Evolutionary conservation across 2,329 filamentous ascomycete genomes (phyloP).

Genomic region (Aaosphaeria pasadenensis): DNA sequence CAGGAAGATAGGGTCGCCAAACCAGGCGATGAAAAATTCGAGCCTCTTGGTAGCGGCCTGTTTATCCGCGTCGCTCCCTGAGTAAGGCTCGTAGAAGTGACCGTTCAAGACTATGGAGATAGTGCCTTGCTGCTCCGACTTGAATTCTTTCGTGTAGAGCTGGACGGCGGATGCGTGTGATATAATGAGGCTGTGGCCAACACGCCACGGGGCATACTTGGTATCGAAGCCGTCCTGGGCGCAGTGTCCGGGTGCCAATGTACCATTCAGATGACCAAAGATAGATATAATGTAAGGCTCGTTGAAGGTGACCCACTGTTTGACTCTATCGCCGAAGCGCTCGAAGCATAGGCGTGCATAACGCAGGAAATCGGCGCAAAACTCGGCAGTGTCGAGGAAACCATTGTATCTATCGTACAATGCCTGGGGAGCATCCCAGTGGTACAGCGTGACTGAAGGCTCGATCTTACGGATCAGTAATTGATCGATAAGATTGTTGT

Average conservation of each 20-base stretch:
- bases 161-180: slow-evolving; percentile 38
- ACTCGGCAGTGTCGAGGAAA: slow-evolving; percentile 15
- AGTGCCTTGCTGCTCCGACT: slow-evolving; percentile 34
- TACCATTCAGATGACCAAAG: slow-evolving; percentile 28
- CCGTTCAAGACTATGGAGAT: slow-evolving; percentile 45
- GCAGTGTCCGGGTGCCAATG: slow-evolving; percentile 32
- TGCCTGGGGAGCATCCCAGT: slow-evolving; percentile 17
- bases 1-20: slow-evolving; percentile 24
- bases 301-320: slow-evolving; percentile 43
- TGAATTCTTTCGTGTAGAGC: slow-evolving; percentile 42
- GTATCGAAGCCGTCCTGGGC: slow-evolving; percentile 7
- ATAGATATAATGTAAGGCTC: slow-evolving; percentile 36
- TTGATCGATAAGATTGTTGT: slow-evolving; percentile 15
- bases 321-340: slow-evolving; percentile 39
- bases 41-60: slow-evolving; percentile 20
- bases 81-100: slow-evolving; percentile 44
- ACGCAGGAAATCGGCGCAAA: slow-evolving; percentile 25
- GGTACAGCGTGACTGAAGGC: slow-evolving; percentile 16
- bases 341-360: slow-evolving; percentile 40
- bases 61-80: background rate
- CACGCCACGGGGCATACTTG: slow-evolving; percentile 22
- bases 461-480: slow-evolving; percentile 11
- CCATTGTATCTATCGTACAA: slow-evolving; percentile 15
- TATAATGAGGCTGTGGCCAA: slow-evolving; percentile 41
- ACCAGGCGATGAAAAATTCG: slow-evolving; percentile 46